These are phyloP conservation scores for Stagonosporopsis rhizophila DNA, from an alignment of 2,329 filamentous ascomycete species.

Conservation along the genomic window DNA sequence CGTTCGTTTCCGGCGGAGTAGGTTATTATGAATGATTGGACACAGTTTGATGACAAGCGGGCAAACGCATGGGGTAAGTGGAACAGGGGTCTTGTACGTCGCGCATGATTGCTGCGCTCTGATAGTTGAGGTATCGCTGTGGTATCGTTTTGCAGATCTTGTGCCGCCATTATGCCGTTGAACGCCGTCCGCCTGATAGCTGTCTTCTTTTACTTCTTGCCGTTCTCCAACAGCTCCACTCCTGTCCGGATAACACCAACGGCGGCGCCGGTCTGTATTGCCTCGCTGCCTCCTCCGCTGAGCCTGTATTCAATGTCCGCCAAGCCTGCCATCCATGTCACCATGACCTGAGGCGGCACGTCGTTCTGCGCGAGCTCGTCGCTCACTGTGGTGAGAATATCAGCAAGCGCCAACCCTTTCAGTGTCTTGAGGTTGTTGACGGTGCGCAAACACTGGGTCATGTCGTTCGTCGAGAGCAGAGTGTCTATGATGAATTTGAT, in stretches of 20 bases:
- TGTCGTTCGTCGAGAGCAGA: constrained; percentile 82
- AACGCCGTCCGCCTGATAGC: constrained; percentile 9
- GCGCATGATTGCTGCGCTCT: constrained; percentile 5
- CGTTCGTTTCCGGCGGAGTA: not conserved
- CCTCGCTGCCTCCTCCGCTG: constrained; percentile 84
- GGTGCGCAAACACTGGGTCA: constrained; percentile 86
- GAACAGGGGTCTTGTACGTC: not conserved
- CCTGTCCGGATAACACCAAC: constrained; percentile 88
- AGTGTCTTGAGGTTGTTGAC: constrained; percentile 86
- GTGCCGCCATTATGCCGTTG: constrained; percentile 1
- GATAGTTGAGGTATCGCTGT: constrained; percentile 4
- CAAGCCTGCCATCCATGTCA: constrained; percentile 88
- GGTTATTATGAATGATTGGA: not conserved
- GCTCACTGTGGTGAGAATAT: constrained; percentile 86
- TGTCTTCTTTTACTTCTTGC: constrained; percentile 28
- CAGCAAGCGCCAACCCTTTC: constrained; percentile 87
- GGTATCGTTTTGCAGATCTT: constrained; percentile 10
- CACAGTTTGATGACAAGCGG: not conserved
- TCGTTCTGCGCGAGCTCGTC: constrained; percentile 85
- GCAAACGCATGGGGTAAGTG: not conserved
- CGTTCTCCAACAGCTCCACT: constrained; percentile 68
- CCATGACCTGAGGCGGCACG: constrained; percentile 84
- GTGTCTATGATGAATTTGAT: constrained; percentile 85
- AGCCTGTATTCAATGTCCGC: constrained; percentile 93
- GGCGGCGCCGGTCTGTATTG: constrained; percentile 88